Evolutionary conservation across 164 flowering plant genomes (phyloP), one percentile per base, ranked within the genome.

Genomic region (Macadamia tetraphylla): DNA sequence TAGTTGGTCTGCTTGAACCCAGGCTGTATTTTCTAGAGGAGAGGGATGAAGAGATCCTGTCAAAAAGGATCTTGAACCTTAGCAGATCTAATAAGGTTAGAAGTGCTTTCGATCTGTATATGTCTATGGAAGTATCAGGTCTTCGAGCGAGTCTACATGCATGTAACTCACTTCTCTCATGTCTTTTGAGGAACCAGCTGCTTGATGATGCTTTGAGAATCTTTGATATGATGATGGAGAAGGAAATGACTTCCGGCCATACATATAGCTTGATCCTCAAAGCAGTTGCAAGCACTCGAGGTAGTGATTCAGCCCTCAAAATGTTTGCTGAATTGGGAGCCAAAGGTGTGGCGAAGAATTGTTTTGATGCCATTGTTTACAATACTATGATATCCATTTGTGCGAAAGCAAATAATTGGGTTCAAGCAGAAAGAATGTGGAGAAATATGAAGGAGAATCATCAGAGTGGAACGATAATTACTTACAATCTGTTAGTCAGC

Each of bases 301-400:
- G 95, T 73, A 78, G 70, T 75, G 78, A 82, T 69, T 76, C 81
- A 4, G 88, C 99, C 6, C 71, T 90, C 17, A 52, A 74, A 53
- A 75, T 87, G 84, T 94, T 92, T 70, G 59, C 29, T 42, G 80
- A 82, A 79, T 75, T 81, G 68, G 86, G 76, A 73, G 72, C 68
- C 29, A 75, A 81, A 46, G 73, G 70, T 12, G 73, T 70, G 35
- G 65, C 62, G 57, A 79, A 66, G 70, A 74, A 73, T 31, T 60
- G 63, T 62, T 82, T 87, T 73, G 99, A 94, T 79, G 77, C 73
- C 1, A 62, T 88, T 67, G 89, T 87, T 46, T 92, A 91, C 71
- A 94, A 92, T 81, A 92, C 96, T 6, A 80, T 92, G 84, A 82
- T 92, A 35, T 80, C 97, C 0, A 66, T 89, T 32, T 88, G 87